Evolutionary conservation across 305 asterid genomes (phyloP), one percentile per base, ranked within the genome.

Genomic region (Fraxinus platypoda): DNA sequence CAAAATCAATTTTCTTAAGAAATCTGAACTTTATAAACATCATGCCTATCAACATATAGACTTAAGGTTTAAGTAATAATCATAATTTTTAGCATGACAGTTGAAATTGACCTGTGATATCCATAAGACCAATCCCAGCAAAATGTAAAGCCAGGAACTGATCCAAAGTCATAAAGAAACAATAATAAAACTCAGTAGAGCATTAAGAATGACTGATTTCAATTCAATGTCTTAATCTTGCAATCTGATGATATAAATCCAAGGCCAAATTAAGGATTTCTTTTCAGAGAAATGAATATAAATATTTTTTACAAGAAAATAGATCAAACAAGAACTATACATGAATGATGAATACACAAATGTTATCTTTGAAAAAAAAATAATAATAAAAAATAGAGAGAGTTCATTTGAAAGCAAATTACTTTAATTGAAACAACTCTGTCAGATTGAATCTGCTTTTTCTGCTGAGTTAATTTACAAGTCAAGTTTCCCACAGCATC

Each of bases 351-450:
- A 26, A 68, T 23, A 62, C 59, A 52, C 26, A 31, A 30, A 73
- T 77, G 80, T 2, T 72, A 71, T 13, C n/a, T 68, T 11, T 11
- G 74, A 12, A 12, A 25, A 26, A 12, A 64, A 21, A 35, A 38
- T 8, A 38, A 6, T 31, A 59, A 59, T 8, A 62, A 21, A 62
- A 25, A 25, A 66, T 66, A 12, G 31, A 26, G 74, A 68, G 19
- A 68, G 19, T 28, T 68, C 74, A 68, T 68, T 68, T 25, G 37
- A 11, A 68, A 68, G 74, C 75, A 76, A 79, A 77, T 84, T 89
- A 95, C 99, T 86, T 81, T 81, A 85, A 95, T 84, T 12, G 91
- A 87, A 84, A 78, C 86, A 83, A 75, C 84, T 90, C 98, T 93
- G 73, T 91, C 94, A 8, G 86, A 83, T 80, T 91, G 93, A 88